Conservation (phyloP, 495 filamentous ascomycete genomes). For the Penicillium verhagenii region DNA sequence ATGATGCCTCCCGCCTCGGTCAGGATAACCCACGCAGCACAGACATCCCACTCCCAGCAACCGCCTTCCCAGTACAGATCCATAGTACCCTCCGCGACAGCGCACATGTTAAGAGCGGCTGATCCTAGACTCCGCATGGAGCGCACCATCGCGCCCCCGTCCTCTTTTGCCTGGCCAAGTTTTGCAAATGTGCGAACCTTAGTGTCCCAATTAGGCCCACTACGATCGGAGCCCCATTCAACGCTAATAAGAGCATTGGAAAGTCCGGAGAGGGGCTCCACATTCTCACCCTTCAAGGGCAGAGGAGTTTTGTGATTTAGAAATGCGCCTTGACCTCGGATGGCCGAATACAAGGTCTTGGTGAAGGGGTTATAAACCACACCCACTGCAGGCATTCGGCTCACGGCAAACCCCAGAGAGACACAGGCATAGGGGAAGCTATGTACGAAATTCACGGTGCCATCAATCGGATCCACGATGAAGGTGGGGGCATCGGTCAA, state of each 20-base stretch:
- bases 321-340: constrained; percentile 67
- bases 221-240: constrained; percentile 77
- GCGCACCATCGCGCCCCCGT: constrained; percentile 84
- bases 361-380: constrained; percentile 84
- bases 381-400: constrained; percentile 64
- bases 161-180: constrained; percentile 59
- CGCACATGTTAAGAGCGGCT: constrained; percentile 81
- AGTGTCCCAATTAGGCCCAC: constrained; percentile 71
- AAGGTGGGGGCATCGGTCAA: constrained; percentile 76
- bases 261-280: constrained; percentile 58
- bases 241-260: constrained; percentile 62
- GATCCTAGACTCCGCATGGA: constrained; percentile 70
- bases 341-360: constrained; percentile 65
- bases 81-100: constrained; percentile 73
- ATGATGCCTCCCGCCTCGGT: constrained; percentile 81
- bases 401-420: constrained; percentile 72
- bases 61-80: constrained; percentile 94
- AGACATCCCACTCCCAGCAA: constrained; percentile 94
- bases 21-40: constrained; percentile 86
- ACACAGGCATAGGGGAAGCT: constrained; percentile 76
- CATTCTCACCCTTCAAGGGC: constrained; percentile 46
- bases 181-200: constrained; percentile 69
- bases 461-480: constrained; percentile 87
- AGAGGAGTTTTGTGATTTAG: constrained; percentile 53
- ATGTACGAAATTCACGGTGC: constrained; percentile 88